These are phyloP conservation scores for Ascochyta koolunga DNA, from an alignment of 2,329 filamentous ascomycete species.

Conservation along the genomic window DNA sequence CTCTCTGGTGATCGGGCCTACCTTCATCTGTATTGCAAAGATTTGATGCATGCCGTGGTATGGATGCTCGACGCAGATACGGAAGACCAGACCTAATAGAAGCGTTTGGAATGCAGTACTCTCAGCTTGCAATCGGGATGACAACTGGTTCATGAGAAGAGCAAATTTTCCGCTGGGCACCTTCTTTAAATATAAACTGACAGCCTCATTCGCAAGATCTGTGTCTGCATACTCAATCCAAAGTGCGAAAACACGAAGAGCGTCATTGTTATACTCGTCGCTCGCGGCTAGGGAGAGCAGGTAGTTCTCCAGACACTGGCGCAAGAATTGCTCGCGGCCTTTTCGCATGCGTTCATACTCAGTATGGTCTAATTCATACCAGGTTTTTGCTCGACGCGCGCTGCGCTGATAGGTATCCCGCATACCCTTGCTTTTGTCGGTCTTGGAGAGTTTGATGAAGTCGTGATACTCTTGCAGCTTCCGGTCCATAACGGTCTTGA, in stretches of 20 bases:
- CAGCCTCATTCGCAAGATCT: conserved; percentile 76
- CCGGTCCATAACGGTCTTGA: conserved; percentile 77
- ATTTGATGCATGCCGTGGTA: conserved; percentile 98
- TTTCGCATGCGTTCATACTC: conserved; percentile 81
- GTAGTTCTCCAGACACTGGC: conserved; percentile 91
- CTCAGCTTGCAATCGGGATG: conserved; percentile 83
- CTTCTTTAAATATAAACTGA: conserved; percentile 69
- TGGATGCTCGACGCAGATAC: conserved; percentile 90
- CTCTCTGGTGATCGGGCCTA: conserved; percentile 62
- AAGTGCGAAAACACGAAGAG: conserved; percentile 87
- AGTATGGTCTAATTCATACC: conserved; percentile 87
- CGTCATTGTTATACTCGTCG: conserved; percentile 87
- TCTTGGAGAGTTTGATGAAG: conserved; percentile 66
- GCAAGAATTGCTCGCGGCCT: conserved; percentile 81
- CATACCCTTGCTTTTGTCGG: conserved; percentile 52
- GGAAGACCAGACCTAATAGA: conserved; percentile 74
- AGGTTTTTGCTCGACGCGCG: conserved; percentile 77
- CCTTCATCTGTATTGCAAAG: conserved; percentile 65
- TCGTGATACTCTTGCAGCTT: conserved; percentile 82
- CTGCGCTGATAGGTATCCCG: conserved; percentile 60
- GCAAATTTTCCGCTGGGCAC: conserved; percentile 95
- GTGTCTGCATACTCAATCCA: conserved; percentile 91
- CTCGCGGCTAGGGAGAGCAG: conserved; percentile 82
- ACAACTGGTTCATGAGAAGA: conserved; percentile 90
- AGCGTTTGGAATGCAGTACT: conserved; percentile 75